phyloP scores from a whole-genome alignment of 306 rosid species.

The Parietaria judaica region DNA sequence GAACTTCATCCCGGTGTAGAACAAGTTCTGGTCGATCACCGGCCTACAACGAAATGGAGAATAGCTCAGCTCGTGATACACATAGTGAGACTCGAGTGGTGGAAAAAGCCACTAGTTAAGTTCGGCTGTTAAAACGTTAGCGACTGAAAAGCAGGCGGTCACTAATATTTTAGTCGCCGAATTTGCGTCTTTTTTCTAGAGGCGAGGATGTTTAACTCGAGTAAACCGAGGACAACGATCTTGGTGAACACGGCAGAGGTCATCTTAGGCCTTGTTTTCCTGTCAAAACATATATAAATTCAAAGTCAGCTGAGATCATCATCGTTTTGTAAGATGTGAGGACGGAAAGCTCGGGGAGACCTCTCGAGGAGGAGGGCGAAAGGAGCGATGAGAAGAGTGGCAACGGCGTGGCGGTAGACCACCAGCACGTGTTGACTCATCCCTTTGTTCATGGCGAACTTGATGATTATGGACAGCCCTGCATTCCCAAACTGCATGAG shows the following conservation, averaged over 20 bases:
- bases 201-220: conserved; percentile 23
- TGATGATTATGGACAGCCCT: conserved; percentile 35
- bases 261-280: conserved; percentile 48
- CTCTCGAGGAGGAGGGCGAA: conserved; percentile 44
- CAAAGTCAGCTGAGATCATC: background rate
- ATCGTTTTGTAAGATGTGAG: background rate
- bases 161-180: too few species aligned
- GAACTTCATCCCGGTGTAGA: conserved; percentile 38
- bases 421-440: conserved; percentile 42
- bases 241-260: conserved; percentile 25
- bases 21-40: conserved; percentile 50
- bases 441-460: conserved; percentile 36
- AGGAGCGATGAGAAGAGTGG: conserved; percentile 32
- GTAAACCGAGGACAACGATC: conserved; percentile 29
- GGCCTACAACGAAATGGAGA: conserved; percentile 25
- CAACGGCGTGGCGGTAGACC: conserved; percentile 37
- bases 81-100: background rate
- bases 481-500: conserved; percentile 41
- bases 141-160: too few species aligned
- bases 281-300: conserved; percentile 13
- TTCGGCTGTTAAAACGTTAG: too few species aligned
- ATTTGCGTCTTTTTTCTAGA: background rate
- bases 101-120: background rate
- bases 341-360: conserved; percentile 11
- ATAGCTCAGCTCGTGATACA: background rate